These are phyloP conservation scores for Fragaria vesca DNA, from an alignment of 306 rosid species.

Conservation along the genomic window DNA sequence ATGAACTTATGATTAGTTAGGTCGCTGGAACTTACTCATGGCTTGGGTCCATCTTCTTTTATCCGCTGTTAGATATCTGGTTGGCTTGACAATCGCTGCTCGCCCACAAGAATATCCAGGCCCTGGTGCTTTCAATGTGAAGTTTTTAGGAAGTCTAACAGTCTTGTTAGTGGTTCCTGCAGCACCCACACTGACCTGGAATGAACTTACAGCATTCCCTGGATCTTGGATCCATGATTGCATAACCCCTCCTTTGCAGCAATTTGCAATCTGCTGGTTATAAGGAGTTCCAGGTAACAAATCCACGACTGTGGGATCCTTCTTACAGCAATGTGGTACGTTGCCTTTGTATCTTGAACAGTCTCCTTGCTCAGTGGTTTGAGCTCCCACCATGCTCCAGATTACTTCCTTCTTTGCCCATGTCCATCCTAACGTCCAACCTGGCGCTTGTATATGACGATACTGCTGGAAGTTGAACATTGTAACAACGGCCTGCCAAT, in stretches of 20 bases:
- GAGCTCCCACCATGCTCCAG: constrained; percentile 89
- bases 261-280: constrained; percentile 91
- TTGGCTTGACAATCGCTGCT: constrained; percentile 66
- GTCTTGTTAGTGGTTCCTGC: constrained; percentile 93
- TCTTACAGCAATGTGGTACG: constrained; percentile 84
- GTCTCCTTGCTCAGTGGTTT: constrained; percentile 94
- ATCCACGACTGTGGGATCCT: constrained; percentile 86
- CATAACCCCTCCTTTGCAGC: constrained; percentile 91
- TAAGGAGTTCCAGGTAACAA: constrained; percentile 91
- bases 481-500: constrained; percentile 81
- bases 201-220: constrained; percentile 65
- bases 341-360: constrained; percentile 81
- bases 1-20: not conserved
- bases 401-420: constrained; percentile 98
- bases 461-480: constrained; percentile 93
- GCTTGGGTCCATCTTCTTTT: constrained; percentile 89
- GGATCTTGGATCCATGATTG: constrained; percentile 86
- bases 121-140: constrained; percentile 82
- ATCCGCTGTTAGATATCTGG: constrained; percentile 57
- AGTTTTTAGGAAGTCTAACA: constrained; percentile 71
- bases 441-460: constrained; percentile 88
- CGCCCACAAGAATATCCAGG: constrained; percentile 89
- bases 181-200: constrained; percentile 90
- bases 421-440: constrained; percentile 93
- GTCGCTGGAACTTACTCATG: constrained; percentile 58